Evolutionary conservation across 192 early-diverging fungal species (phyloP), one percentile per base, ranked within the genome.

Genomic region (Rhizoclosmatium sp.): DNA sequence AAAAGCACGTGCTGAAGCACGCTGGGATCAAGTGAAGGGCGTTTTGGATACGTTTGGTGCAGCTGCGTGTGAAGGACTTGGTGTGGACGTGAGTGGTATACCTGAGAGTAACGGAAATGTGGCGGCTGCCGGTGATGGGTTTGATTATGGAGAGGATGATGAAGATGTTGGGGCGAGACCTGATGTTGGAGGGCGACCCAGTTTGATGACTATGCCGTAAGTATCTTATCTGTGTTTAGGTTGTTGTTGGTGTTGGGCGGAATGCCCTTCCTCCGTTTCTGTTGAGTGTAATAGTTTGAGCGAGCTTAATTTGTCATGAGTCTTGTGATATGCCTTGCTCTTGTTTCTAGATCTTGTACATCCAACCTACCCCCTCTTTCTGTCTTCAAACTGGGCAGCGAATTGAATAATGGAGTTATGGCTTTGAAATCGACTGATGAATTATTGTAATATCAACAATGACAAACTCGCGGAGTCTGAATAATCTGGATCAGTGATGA

Each of bases 111-210:
- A 23, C 7, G 45, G 42, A 1, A 44, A 23, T 47, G 48, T 39
- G 5, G 45, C 48, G 0, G 59, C 72, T 7, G 23, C 72, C 7
- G n/a, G 58, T 4, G 44, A 45, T 75, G 72, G 61, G 19, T 75
- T 75, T 62, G 72, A 75, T 64, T 75, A 75, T 46, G 72, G 72
- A 44, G 72, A 75, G 16, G 70, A 71, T 2, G 72, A 75, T 47
- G 72, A 75, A 23, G 72, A 75, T 62, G 69, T 44, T 31, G 5
- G 60, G 42, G 66, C 16, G 4, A 68, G 66, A 46, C 66, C 66
- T 21, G 21, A 4, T 40, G 44, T 48, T 44, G 16, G 31, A 41
- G 66, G 31, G 31, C 31, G 31, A 31, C 31, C 31, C 31, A 31
- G 31, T 31, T 31, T 31, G 31, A 31, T 31, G 31, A 31, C 54